These are phyloP conservation scores for Cladosporium sp. DNA, from an alignment of 2,329 filamentous ascomycete species.

Conservation along the genomic window DNA sequence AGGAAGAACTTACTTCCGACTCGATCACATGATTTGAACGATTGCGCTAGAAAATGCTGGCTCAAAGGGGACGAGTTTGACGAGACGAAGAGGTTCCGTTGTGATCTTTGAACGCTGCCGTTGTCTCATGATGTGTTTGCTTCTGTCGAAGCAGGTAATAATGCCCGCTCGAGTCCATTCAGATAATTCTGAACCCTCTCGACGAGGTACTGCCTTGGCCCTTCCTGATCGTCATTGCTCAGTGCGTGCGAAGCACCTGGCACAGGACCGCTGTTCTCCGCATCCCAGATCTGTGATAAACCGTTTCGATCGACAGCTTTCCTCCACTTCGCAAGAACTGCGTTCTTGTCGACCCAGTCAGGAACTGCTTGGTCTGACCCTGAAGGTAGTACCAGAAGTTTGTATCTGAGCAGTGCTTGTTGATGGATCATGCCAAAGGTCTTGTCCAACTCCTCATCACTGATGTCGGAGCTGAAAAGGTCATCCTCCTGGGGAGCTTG, in stretches of 20 bases:
- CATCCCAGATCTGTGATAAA: constrained; percentile 40
- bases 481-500: constrained; percentile 68
- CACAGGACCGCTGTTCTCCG: constrained; percentile 43
- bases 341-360: constrained; percentile 49
- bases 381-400: constrained; percentile 57
- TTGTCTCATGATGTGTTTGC: neutral
- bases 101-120: no score
- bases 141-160: neutral
- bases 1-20: no score
- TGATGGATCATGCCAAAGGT: constrained; percentile 59
- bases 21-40: no score
- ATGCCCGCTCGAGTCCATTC: constrained; percentile 3
- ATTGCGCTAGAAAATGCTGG: no score
- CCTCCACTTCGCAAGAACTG: constrained; percentile 52
- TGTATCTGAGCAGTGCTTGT: constrained; percentile 42
- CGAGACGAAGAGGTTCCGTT: no score
- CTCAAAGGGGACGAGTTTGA: no score
- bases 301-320: constrained; percentile 38
- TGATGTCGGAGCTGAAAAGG: constrained; percentile 72
- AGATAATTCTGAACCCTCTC: constrained; percentile 18
- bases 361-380: constrained; percentile 62
- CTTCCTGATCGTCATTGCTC: constrained; percentile 42
- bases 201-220: constrained; percentile 27
- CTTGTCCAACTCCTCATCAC: constrained; percentile 48
- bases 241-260: constrained; percentile 45